Evolutionary conservation across 176 grass and related monocot species (phyloP).

Genomic region (Cocos nucifera): DNA sequence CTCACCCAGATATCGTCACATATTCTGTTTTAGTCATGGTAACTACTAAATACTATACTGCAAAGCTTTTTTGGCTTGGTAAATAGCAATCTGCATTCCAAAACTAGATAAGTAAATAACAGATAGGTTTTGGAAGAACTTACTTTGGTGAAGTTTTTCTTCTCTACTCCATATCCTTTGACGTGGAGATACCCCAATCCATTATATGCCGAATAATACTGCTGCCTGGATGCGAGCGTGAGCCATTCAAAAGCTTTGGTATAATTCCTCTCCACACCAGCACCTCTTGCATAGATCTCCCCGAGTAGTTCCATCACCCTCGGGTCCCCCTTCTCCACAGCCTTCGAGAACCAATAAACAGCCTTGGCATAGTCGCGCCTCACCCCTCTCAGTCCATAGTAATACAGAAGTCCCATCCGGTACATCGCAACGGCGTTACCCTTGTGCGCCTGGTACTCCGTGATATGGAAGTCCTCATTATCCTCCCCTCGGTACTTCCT

Average conservation of each 20-base stretch:
- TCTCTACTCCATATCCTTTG: conserved; percentile 93
- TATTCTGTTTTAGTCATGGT: too few species aligned
- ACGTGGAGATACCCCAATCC: conserved; percentile 94
- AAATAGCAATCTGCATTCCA: too few species aligned
- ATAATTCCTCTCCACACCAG: conserved; percentile 87
- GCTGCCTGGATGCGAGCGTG: conserved; percentile 62
- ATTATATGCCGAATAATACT: conserved; percentile 97
- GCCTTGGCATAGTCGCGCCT: conserved; percentile 73
- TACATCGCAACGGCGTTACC: conserved; percentile 74
- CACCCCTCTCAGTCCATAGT: conserved; percentile 86
- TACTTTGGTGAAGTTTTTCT: conserved; percentile 85
- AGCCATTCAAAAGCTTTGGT: conserved; percentile 87
- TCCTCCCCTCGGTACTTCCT: conserved; percentile 86
- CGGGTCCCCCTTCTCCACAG: conserved; percentile 75
- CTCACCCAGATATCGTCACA: too few species aligned
- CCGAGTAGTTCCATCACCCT: conserved; percentile 73
- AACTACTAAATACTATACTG: too few species aligned
- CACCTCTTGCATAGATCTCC: conserved; percentile 91
- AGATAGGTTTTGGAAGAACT: conserved; percentile 18
- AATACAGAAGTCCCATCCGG: conserved; percentile 88
- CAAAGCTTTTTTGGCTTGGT: too few species aligned
- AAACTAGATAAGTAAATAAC: too few species aligned
- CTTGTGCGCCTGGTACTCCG: conserved; percentile 83
- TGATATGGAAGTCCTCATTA: conserved; percentile 94
- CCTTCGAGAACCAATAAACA: conserved; percentile 75